Evolutionary conservation across 169 alveolate genomes (phyloP), one percentile per base, ranked within the genome.

Genomic region (Condylostoma magnum): DNA sequence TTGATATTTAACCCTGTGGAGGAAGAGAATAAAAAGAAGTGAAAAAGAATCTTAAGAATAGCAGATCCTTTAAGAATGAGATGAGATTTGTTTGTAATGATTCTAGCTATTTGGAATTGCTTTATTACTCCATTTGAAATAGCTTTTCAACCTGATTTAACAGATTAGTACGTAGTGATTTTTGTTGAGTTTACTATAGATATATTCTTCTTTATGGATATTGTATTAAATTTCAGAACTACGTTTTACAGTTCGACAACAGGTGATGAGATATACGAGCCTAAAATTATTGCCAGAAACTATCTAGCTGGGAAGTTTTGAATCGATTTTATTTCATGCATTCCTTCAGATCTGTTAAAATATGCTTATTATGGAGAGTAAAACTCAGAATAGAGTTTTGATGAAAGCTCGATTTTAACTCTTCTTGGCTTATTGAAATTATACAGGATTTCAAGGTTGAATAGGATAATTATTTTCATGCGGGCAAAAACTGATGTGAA

Each of bases 161-260:
- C 10, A 6, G 27, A 50, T 6, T 50, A 10, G 6, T 6, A 10
- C 6, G 58, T 15, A 50, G 27, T 22, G 12, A 10, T 50, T 12
- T 15, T 15, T 6, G 10, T 50, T 12, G 58, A 22, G 8, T 12
- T 10, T 50, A 28, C 34, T 12, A 67, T 76, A 27, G 83, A 76
- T 22, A 33, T 65, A 15, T 51, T 67, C 4, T 76, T 76, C 51
- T 4, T 52, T 6, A 6, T 44, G 4, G 83, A 76, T 52, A 48
- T 76, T 4, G 3, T 65, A 5, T 37, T 76, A n/a, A 76, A 66
- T 20, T 76, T 65, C 65, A 76, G 83, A 46, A 66, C 83, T 10
- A 33, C 72, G 5, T 76, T 25, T 34, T 25, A 52, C 51, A 53
- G 60, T 48, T 15, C 27, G 4, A 6, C 31, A 6, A 66, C n/a